These are phyloP conservation scores for Candida vartiovaarae DNA, from an alignment of 805 yeast genomes.

Conservation along the genomic window DNA sequence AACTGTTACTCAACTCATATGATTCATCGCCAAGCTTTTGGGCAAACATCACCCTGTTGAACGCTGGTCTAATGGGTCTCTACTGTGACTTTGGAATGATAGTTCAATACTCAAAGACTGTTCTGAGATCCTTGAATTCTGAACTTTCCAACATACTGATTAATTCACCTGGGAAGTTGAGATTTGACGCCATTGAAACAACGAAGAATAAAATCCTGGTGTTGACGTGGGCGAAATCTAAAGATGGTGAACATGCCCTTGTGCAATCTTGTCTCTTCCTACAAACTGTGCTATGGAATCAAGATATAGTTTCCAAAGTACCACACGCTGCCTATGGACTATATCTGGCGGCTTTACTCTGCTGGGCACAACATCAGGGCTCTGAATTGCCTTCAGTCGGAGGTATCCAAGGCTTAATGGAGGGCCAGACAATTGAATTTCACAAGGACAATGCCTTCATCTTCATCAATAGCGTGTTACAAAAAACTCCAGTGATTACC, in stretches of 20 bases:
- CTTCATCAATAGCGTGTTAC: neutral
- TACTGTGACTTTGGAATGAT: conserved; percentile 23
- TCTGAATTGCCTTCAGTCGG: neutral
- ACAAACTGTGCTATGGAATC: conserved; percentile 20
- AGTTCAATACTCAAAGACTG: conserved; percentile 9
- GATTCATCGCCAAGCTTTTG: conserved; percentile 29
- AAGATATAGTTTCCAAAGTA: conserved; percentile 16
- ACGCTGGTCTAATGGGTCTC: conserved; percentile 23
- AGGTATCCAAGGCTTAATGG: neutral
- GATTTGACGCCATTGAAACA: conserved; percentile 10
- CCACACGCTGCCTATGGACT: conserved; percentile 22
- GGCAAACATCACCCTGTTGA: conserved; percentile 25
- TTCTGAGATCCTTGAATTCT: conserved; percentile 2
- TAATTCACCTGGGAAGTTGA: conserved; percentile 6
- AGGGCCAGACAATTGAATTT: neutral
- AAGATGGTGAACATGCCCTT: conserved; percentile 22
- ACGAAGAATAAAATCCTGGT: conserved; percentile 8
- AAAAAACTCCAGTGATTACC: neutral
- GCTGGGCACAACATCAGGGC: conserved; percentile 13
- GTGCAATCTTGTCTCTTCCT: conserved; percentile 25
- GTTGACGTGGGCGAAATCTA: conserved; percentile 23
- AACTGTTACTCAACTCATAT: conserved; percentile 22
- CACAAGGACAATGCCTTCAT: neutral
- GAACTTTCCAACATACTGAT: neutral
- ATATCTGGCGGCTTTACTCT: conserved; percentile 14